Evolutionary conservation across 106 monocot species (phyloP), one percentile per base, ranked within the genome.

Genomic region (Dioscorea zingiberensis): DNA sequence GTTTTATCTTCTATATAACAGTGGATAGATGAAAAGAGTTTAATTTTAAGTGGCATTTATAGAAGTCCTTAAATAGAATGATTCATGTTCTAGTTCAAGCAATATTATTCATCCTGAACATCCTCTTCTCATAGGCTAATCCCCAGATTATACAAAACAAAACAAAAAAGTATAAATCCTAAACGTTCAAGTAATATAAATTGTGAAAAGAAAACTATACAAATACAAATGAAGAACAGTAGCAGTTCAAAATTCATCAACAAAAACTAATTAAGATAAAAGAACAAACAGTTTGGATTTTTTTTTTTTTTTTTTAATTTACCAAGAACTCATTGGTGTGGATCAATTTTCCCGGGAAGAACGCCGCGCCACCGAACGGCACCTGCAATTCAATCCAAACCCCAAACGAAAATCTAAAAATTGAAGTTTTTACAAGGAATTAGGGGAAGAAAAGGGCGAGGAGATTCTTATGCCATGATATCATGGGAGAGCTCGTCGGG

Each of bases 311-410:
- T n/a, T n/a, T n/a, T n/a, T n/a, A n/a, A n/a, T n/a, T 68, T 87
- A 90, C 95, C 83, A 89, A 2, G 56, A 97, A 76, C 71, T 97
- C 97, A 23, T 97, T 97, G 4, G 97, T 92, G 79, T 97, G 97
- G 32, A 92, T 82, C 57, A 97, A 60, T 48, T 77, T 80, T 21
- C 97, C 97, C 2, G 97, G 97, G 76, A 92, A 97, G 63, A 97
- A 97, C 13, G 97, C 97, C 4, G 86, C 88, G 44, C 85, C 73
- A 2, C 92, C 97, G 58, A 97, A 97, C 1, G 97, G 97, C 58
- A 92, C 94, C 94, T 94, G 49, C 59, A 21, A 47, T 11, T 17
- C 17, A 29, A 29, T 13, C n/a, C 27, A 66, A 22, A 68, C 4
- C 58, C 22, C 22, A 77, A 70, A 44, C 17, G 14, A 23, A 27